Base-by-base conservation (phyloP, 2,329 filamentous ascomycete species). In the Ceratocystiopsis sp. region DNA sequence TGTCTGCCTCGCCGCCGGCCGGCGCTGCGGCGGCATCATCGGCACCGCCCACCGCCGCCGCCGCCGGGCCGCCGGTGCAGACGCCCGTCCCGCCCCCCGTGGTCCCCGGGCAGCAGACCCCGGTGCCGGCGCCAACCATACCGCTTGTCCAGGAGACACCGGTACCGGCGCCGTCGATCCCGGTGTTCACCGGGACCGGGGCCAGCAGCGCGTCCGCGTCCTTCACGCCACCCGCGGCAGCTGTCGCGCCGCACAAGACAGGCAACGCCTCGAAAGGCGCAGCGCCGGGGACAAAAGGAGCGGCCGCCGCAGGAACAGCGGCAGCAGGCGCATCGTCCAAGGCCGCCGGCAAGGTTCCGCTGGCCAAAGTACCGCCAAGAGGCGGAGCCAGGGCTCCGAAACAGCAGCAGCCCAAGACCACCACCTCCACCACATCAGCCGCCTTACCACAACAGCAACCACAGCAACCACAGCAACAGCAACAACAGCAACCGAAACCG, bases 101-200 rank as follows among this genome's bases (percentile, higher is more conserved):
- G 35, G 43, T 41, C 3, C 45, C 45, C 2, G 41, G 41, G 7
- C 44, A 41, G 13, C 45, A 42, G 35, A 37, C 29, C 14, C 37
- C 42, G 12, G 37, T 39, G 3, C 42, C 42, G 34, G 33, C 29
- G n/a, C 47, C 44, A 1, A 34, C 33, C 33, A 15, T 15, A 34
- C 33, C 33, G 16, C 15, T 18, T 17, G 34, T 42, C n/a, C 41
- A 43, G 14, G 40, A 48, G 19, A 49, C 48, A 3, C 48, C 48
- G 3, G 45, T 49, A 14, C 47, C 43, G 15, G 43, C 49, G 15
- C 49, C 49, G 13, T 40, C 45, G 3, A 45, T 50, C 1, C 49
- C 49, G 14, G 37, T 37, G 5, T 46, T 44, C 19, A 18, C 21
- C 36, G 21, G 36, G 15, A 19, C 37, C 14, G 18, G 32, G 10